Base-by-base conservation (phyloP, 805 yeast species). In the Cyberlindnera euphorbiae region DNA sequence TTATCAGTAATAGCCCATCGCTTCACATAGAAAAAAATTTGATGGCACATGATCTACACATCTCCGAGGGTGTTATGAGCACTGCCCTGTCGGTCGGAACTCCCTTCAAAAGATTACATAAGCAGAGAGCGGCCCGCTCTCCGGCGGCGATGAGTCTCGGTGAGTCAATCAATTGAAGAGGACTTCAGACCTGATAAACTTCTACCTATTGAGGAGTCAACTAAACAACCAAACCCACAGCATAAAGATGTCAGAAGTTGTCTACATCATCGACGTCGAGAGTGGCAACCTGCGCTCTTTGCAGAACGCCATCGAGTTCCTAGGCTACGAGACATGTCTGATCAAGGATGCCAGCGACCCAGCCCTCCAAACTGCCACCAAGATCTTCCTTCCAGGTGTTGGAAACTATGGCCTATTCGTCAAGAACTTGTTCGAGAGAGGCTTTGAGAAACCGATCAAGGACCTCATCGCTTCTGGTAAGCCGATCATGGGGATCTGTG, bases 391-490 rank as follows among this genome's bases (percentile, higher is more conserved):
- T 17, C 99, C 99, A 7, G 99, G 99, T 18, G 99, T 93, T 13
- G 99, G 99, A 10, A 90, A 88, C 57, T 94, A 77, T 59, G 98
- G 96, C 30, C 97, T 93, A 58, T 89, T 90, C 57, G 88, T 89
- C 42, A 75, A 75, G 35, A 77, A 82, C 49, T 60, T 93, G 30
- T 68, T 67, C 31, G 65, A 66, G 4, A 71, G 82, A 39, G 75
- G 79, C 0, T 77, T 90, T 42, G 76, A 69, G 11, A 71, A 65
- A 25, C 95, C 94, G 0, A 63, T 94, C 17, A 64, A 62, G 35
- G 59, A 71, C 30, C 88, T 86, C 52, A 78, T 89, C 25, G 61
- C 66, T 7, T 65, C 82, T n/a, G 96, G 96, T 2, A 77, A 77
- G 50, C 86, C 94, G 12, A 63, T 93, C 19, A 86, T 93, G 96